A percentile compares a stretch with the other conserved stretches of the same genome.
phyloP scores from a whole-genome alignment of 345 rosid species.

The Cardamine resedifolia region DNA sequence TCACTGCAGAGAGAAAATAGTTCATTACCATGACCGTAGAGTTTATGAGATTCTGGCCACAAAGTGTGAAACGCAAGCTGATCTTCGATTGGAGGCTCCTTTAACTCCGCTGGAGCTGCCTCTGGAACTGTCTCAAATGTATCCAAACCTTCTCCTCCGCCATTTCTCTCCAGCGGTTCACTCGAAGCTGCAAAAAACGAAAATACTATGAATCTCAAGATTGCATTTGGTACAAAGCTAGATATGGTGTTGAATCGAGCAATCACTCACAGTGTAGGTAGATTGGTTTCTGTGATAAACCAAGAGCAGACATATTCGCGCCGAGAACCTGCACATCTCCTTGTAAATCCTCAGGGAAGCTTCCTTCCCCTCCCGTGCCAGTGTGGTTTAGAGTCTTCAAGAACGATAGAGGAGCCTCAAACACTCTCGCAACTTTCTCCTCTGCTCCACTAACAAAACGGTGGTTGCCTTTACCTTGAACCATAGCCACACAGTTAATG shows the following conservation, averaged over 20 bases:
- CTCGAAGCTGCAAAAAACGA: conserved; percentile 51
- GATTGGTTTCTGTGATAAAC: conserved; percentile 96
- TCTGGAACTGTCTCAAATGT: conserved; percentile 91
- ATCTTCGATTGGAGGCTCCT: conserved; percentile 90
- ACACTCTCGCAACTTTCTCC: conserved; percentile 92
- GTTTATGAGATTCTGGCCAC: conserved; percentile 97
- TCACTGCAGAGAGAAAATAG: conserved; percentile 78
- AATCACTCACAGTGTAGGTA: conserved; percentile 56
- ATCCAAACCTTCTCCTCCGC: conserved; percentile 63
- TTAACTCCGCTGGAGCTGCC: conserved; percentile 83
- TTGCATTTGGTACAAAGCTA: not conserved
- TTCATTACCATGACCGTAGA: conserved; percentile 95
- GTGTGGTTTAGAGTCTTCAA: conserved; percentile 74
- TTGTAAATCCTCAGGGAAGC: conserved; percentile 55
- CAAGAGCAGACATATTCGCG: conserved; percentile 96
- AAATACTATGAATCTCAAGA: conserved; percentile 1
- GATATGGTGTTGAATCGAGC: not conserved
- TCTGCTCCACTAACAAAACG: conserved; percentile 97
- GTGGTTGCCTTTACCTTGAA: conserved; percentile 84
- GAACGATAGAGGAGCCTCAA: conserved; percentile 90
- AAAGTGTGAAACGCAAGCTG: conserved; percentile 87
- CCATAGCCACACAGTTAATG: conserved; percentile 73
- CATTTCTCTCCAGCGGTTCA: conserved; percentile 47
- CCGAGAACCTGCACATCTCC: conserved; percentile 75
- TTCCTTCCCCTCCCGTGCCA: conserved; percentile 46